Conservation (phyloP, 345 rosid genomes). For the Excoecaria agallocha region DNA sequence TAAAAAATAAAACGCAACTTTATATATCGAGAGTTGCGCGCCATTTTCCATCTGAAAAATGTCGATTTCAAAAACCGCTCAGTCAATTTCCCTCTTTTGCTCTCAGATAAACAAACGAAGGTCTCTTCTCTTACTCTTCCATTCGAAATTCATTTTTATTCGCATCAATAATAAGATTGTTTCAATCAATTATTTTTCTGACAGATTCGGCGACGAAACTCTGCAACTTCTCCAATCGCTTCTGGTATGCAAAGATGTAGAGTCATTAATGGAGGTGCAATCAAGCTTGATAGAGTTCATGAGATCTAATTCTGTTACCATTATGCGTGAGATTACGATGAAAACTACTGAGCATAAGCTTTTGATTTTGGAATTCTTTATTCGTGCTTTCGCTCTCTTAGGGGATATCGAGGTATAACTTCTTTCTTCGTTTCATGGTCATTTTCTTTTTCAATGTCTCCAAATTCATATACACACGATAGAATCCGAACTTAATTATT, state of each 20-base stretch:
- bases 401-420: conserved; percentile 64
- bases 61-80: neutral
- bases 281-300: conserved; percentile 45
- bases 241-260: conserved; percentile 51
- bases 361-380: conserved; percentile 63
- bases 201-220: conserved; percentile 59
- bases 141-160: conserved; percentile 13
- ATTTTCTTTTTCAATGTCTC: neutral
- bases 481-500: too few species aligned
- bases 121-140: conserved; percentile 46
- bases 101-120: conserved; percentile 28
- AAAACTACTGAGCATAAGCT: conserved; percentile 54
- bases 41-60: too few species aligned
- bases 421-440: neutral
- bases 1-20: too few species aligned
- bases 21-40: too few species aligned
- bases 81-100: conserved; percentile 19
- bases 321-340: conserved; percentile 40
- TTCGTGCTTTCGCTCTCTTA: conserved; percentile 62
- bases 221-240: conserved; percentile 57
- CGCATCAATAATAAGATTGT: neutral
- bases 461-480: too few species aligned
- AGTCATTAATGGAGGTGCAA: conserved; percentile 40
- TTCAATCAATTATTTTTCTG: neutral
- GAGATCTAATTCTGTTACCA: conserved; percentile 44